Evolutionary conservation across 441 rosid genomes (phyloP), one percentile per base, ranked within the genome.

Genomic region (Hura crepitans): DNA sequence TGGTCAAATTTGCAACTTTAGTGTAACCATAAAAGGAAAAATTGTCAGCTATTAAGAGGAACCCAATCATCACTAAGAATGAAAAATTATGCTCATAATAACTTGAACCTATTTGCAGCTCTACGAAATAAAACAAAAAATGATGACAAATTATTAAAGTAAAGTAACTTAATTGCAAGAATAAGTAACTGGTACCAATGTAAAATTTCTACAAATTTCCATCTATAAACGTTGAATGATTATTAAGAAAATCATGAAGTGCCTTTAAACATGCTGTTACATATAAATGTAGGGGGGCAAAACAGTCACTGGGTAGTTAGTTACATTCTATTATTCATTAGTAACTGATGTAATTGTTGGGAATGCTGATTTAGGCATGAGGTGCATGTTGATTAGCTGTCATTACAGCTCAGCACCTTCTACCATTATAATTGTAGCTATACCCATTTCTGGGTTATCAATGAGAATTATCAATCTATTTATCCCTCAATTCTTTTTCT

Each of bases 1-100:
- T 93, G 60, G 65, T 65, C 46, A 54, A 77, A 43, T 53, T 47
- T 37, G 15, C 25, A 65, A 60, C 50, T 62, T 61, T 27, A 65
- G 54, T 33, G 23, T 14, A 28, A 37, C 23, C 20, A n/a, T n/a
- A 18, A 20, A 42, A 27, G 20, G 1, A 37, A 23, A 30, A 49
- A 17, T 23, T 27, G 14, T 14, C 18, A 43, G 39, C 27, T 54
- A 31, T 28, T 20, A 54, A 27, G 33, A 30, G 30, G 28, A 28
- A 35, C 20, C 13, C 51, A 57, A 35, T 7, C 6, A 57, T 62
- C 13, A 27, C n/a, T 27, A 56, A 65, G 4, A 47, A 62, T 50
- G 50, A n/a, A 1, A 27, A 12, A 6, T 33, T 30, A 30, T 8
- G 37, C 51, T 3, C 20, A 2, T 28, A 28, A 49, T 51, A 25